Percentiles rank a stretch among this genome's conserved stretches.
Evolutionary conservation across 352 stramenopile genomes (phyloP).

Genomic region (Globisporangium ultimum): DNA sequence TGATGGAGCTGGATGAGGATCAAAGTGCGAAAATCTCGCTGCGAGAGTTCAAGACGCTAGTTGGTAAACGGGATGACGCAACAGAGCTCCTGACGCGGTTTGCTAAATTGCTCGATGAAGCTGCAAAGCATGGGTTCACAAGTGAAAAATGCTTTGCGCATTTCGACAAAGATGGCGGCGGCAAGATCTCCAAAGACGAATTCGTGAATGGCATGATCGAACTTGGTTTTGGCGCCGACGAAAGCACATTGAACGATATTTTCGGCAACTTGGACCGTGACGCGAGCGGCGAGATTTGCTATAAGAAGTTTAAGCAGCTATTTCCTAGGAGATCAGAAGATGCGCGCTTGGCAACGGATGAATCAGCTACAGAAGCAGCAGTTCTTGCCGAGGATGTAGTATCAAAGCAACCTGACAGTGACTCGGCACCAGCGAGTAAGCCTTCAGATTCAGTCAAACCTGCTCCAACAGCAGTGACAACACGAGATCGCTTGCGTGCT

Average conservation of each 20-base stretch:
- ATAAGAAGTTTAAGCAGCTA: constrained; percentile 62
- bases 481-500: constrained; percentile 13
- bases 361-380: neutral
- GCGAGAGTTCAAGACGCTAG: constrained; percentile 46
- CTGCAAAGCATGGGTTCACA: constrained; percentile 42
- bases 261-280: constrained; percentile 62
- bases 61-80: constrained; percentile 10
- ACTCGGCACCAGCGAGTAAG: neutral
- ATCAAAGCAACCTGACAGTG: neutral
- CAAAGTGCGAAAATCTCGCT: constrained; percentile 56
- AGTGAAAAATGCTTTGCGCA: constrained; percentile 67
- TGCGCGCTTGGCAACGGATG: neutral
- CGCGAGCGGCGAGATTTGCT: constrained; percentile 53
- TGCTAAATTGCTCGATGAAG: constrained; percentile 36
- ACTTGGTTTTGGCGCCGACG: constrained; percentile 33
- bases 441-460: neutral
- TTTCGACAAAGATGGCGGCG: constrained; percentile 83
- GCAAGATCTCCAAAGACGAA: constrained; percentile 54
- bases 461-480: neutral
- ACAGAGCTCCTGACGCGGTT: constrained; percentile 33
- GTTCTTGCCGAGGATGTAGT: neutral
- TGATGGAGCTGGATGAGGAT: constrained; percentile 46
- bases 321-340: constrained; percentile 17
- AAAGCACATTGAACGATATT: constrained; percentile 31
- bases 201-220: constrained; percentile 56